A percentile compares a stretch with the other conserved stretches of the same genome.
These are phyloP conservation scores for Plectranthus barbatus DNA, from an alignment of 257 asterid genomes.

Conservation along the genomic window DNA sequence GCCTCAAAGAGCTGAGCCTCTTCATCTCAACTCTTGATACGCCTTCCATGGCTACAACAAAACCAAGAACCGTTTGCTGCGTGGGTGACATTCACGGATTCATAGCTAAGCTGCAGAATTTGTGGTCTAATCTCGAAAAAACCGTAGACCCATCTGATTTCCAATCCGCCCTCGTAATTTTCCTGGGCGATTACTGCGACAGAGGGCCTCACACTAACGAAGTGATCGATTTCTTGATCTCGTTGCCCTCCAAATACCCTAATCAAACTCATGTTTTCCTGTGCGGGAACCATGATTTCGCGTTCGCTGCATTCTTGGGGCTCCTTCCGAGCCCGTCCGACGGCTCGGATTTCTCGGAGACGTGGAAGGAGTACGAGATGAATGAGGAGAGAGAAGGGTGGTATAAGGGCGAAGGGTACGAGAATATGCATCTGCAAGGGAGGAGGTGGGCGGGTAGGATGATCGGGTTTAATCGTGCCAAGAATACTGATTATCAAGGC, in stretches of 20 bases:
- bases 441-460: slow-evolving; percentile 92
- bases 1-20: background rate
- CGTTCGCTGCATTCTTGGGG: slow-evolving; percentile 83
- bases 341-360: slow-evolving; percentile 61
- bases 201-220: slow-evolving; percentile 59
- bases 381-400: slow-evolving; percentile 81
- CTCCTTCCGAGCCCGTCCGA: slow-evolving; percentile 64
- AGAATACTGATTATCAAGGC: slow-evolving; percentile 66
- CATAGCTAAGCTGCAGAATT: slow-evolving; percentile 52
- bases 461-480: slow-evolving; percentile 48
- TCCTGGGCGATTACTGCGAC: slow-evolving; percentile 94
- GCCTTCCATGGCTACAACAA: slow-evolving; percentile 14
- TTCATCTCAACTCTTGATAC: background rate
- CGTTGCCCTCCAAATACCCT: slow-evolving; percentile 70
- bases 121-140: slow-evolving; percentile 77
- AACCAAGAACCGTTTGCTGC: slow-evolving; percentile 54
- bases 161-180: slow-evolving; percentile 54
- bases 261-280: slow-evolving; percentile 74
- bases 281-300: slow-evolving; percentile 87
- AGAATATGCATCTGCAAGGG: slow-evolving; percentile 87
- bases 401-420: slow-evolving; percentile 75
- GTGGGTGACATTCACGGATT: slow-evolving; percentile 83
- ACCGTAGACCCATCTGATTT: slow-evolving; percentile 51
- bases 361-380: slow-evolving; percentile 82
- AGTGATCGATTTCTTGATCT: slow-evolving; percentile 67